These are phyloP conservation scores for Sarocladiaceae sp. DNA, from an alignment of 2,329 filamentous ascomycete genomes.

Conservation along the genomic window DNA sequence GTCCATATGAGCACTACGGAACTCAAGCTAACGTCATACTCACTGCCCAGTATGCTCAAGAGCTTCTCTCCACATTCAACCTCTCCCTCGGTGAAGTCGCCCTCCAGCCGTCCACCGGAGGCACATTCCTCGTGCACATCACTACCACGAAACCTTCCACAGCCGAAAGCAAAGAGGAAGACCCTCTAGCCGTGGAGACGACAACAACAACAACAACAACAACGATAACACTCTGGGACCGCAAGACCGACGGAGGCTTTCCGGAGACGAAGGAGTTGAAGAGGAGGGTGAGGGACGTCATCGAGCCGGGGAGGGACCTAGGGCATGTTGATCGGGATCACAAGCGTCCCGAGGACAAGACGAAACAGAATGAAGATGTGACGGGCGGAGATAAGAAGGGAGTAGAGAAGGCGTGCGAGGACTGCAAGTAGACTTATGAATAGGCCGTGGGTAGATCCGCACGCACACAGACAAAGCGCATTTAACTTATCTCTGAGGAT, in stretches of 20 bases:
- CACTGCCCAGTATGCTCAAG: conserved; percentile 71
- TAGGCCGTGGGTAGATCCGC: no score
- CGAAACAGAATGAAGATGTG: neutral
- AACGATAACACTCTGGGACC: conserved; percentile 72
- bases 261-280: conserved; percentile 92
- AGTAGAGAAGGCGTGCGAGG: conserved; percentile 10
- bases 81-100: conserved; percentile 80
- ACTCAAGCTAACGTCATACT: neutral
- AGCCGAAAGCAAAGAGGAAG: conserved; percentile 13
- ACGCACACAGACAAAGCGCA: no score
- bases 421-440: conserved; percentile 5
- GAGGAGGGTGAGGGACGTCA: conserved; percentile 71
- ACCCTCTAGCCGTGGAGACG: conserved; percentile 19
- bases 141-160: conserved; percentile 15
- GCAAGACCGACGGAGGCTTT: conserved; percentile 81
- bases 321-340: conserved; percentile 69
- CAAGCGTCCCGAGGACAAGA: conserved; percentile 2
- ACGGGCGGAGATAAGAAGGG: neutral
- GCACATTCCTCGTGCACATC: conserved; percentile 72
- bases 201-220: conserved; percentile 15
- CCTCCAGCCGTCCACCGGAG: conserved; percentile 77
- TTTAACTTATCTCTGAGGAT: no score
- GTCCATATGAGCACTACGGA: no score
- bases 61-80: conserved; percentile 88
- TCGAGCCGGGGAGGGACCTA: conserved; percentile 70